Evolutionary conservation across 2,329 filamentous ascomycete species (phyloP).

Genomic region (Hypomyces perniciosus): DNA sequence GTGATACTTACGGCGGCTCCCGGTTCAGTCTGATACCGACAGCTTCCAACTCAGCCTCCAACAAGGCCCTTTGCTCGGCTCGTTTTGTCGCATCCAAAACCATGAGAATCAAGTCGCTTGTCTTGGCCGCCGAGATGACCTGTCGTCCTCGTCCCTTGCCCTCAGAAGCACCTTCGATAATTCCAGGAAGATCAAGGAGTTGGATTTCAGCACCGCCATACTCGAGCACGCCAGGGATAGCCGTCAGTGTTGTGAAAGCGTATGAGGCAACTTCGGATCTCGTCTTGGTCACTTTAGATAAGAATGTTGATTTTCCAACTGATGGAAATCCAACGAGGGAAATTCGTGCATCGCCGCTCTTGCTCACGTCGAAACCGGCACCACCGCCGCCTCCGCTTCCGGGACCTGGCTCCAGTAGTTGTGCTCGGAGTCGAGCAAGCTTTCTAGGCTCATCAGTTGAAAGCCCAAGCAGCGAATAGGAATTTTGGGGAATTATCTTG

Average conservation of each 20-base stretch:
- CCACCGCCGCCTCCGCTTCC: slow-evolving; percentile 74
- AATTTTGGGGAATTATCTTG: no score
- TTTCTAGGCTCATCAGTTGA: slow-evolving; percentile 54
- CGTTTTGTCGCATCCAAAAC: slow-evolving; percentile 93
- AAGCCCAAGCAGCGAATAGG: not conserved
- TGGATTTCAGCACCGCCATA: slow-evolving; percentile 98
- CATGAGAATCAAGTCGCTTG: slow-evolving; percentile 95
- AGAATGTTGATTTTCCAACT: slow-evolving; percentile 95
- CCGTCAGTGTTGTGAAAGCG: slow-evolving; percentile 94
- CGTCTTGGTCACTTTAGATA: slow-evolving; percentile 99
- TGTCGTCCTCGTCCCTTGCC: slow-evolving; percentile 93
- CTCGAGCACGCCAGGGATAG: slow-evolving; percentile 93
- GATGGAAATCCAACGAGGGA: slow-evolving; percentile 98
- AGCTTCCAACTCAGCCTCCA: slow-evolving; percentile 90
- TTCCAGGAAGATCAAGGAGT: slow-evolving; percentile 93
- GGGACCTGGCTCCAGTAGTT: slow-evolving; percentile 82
- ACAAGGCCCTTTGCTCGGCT: slow-evolving; percentile 80
- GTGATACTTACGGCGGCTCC: slow-evolving; percentile 67
- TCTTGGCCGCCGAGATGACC: slow-evolving; percentile 97
- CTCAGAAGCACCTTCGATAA: slow-evolving; percentile 94
- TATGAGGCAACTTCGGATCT: slow-evolving; percentile 94
- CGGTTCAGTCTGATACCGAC: slow-evolving; percentile 92
- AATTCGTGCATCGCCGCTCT: slow-evolving; percentile 93
- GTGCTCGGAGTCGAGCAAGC: slow-evolving; percentile 87
- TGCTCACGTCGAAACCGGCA: slow-evolving; percentile 86